phyloP scores from a whole-genome alignment of 2,329 filamentous ascomycete species.

The Amphichorda felina region DNA sequence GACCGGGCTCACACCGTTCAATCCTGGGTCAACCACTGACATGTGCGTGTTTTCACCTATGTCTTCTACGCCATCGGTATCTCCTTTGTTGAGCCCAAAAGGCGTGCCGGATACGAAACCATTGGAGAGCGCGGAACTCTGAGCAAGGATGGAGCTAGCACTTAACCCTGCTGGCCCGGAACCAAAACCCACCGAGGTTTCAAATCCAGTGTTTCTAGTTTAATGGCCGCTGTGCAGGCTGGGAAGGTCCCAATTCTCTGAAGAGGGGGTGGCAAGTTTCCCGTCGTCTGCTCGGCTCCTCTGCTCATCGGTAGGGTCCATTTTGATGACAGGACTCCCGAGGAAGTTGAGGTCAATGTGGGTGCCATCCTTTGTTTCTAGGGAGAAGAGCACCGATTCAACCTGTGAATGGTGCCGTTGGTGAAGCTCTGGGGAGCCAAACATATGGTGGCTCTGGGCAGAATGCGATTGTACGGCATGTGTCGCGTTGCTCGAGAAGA shows the following conservation, averaged over 20 bases:
- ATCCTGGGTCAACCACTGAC: background rate
- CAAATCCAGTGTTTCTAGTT: conserved; percentile 8
- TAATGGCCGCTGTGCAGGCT: conserved; percentile 8
- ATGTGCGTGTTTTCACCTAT: background rate
- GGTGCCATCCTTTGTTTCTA: conserved; percentile 8
- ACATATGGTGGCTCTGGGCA: conserved; percentile 7
- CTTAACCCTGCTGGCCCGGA: conserved; percentile 15
- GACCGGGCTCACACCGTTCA: conserved; percentile 14
- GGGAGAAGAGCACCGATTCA: conserved; percentile 13
- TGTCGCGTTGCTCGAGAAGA: conserved; percentile 7
- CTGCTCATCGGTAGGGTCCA: conserved; percentile 10
- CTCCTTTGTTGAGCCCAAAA: conserved; percentile 2
- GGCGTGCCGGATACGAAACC: conserved; percentile 11
- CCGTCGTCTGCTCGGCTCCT: conserved; percentile 9
- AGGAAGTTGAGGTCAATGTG: conserved; percentile 17
- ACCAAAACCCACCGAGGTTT: conserved; percentile 14
- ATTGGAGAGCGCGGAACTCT: conserved; percentile 10
- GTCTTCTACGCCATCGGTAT: conserved; percentile 10
- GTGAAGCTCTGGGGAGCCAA: background rate
- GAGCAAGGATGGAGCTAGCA: conserved; percentile 14
- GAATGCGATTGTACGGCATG: conserved; percentile 9
- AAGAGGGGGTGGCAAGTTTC: conserved; percentile 12
- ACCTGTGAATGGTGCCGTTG: conserved; percentile 9
- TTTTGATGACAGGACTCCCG: conserved; percentile 13
- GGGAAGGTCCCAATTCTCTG: conserved; percentile 15